Base-by-base conservation (phyloP, 495 filamentous ascomycete species). In the Mytilinidion resinicola region DNA sequence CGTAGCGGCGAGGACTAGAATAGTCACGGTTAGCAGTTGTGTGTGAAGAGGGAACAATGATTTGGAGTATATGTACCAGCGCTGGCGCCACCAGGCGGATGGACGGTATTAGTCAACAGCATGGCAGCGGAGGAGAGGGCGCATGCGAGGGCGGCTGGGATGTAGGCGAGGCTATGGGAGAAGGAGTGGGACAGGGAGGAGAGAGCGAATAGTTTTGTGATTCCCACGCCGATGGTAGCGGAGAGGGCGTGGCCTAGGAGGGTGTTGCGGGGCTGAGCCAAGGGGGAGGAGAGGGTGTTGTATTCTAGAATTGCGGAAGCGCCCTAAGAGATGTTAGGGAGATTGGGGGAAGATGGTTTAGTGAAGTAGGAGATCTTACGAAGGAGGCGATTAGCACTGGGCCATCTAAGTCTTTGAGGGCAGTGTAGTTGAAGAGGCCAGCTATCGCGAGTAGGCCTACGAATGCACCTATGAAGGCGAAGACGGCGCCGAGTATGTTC, bases 11-110 rank as follows among this genome's bases (percentile, higher is more conserved):
- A 96, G 73, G 1, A 96, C n/a, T n/a, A n/a, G n/a, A n/a, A n/a
- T n/a, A n/a, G n/a, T n/a, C n/a, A n/a, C n/a, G n/a, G n/a, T n/a
- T n/a, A n/a, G n/a, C n/a, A n/a, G n/a, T n/a, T n/a, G n/a, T n/a
- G n/a, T n/a, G n/a, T n/a, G n/a, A n/a, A n/a, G n/a, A n/a, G n/a
- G n/a, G n/a, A n/a, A n/a, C n/a, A n/a, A n/a, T n/a, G n/a, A n/a
- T n/a, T n/a, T n/a, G n/a, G n/a, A n/a, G n/a, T n/a, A n/a, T n/a
- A n/a, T n/a, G n/a, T n/a, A n/a, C n/a, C 71, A 0, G 91, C 89
- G 0, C 89, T 95, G 3, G 91, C 91, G 8, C 91, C 91, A 0
- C 89, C 91, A 0, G 91, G 91, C 6, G 91, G 91, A 66, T 96
- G 87, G 1, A 91, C 77, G 0, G 90, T 93, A 7, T 84, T 83